Base-by-base conservation (phyloP, 495 filamentous ascomycete species). In the Diplogelasinospora grovesii region DNA sequence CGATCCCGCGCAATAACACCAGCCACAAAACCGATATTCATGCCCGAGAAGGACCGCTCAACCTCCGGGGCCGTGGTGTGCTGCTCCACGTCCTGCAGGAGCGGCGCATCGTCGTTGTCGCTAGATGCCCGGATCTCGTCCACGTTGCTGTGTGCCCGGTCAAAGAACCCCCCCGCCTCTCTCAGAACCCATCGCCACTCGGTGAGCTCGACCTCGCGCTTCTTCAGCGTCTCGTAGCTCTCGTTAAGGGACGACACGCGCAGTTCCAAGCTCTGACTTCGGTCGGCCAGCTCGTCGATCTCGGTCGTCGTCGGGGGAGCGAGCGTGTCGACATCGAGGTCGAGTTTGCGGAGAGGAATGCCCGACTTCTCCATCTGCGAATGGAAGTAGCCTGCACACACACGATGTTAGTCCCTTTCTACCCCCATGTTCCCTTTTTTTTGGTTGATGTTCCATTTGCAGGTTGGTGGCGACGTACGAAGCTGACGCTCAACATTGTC, bases 21-120 rank as follows among this genome's bases (percentile, higher is more conserved):
- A 37, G 93, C 83, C n/a, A 99, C 92, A 50, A 99, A 97, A n/a
- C 93, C 93, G 52, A 99, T 97, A 60, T 95, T 95, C 86, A 95
- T 93, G 33, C 86, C 85, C 6, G 85, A 86, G 59, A 96, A 90
- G 29, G 87, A 89, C 52, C 85, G 83, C 56, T 89, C 86, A 42
- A 77, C 70, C 48, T 90, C 83, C 27, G 81, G 79, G 53, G 86
- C 86, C 44, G 75, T 68, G 39, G 75, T 72, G 58, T 87, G 75
- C 52, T 92, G 86, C 61, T 96, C 89, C 43, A 96, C 81, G 57
- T 93, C 84, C 60, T 81, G 78, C 48, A 94, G 75, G 37, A 93
- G 68, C 22, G 84, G 84, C 45, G 83, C 83, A 49, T 92, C 88
- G 53, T 87, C 83, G 45, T 94, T 79, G 50, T 95, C 89, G 39